Base-by-base conservation (phyloP, 202 grass and related monocot species). In the Carex sylvatica region DNA sequence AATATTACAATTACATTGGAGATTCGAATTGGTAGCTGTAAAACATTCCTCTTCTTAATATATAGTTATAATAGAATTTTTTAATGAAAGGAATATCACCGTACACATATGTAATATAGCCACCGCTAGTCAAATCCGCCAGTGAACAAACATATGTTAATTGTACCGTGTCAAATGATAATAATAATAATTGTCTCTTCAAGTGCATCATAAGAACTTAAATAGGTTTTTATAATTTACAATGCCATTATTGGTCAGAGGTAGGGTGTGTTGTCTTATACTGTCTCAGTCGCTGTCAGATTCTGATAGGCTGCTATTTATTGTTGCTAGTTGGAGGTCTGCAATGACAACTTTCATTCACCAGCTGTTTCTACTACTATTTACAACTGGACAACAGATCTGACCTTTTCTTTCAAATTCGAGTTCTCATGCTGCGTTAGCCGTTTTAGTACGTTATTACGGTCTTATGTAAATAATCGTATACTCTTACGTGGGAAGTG, bases 241-340 rank as follows among this genome's bases (percentile, higher is more conserved):
- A 80, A 22, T 84, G n/a, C 13, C 38, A 42, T 49, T 76, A 75
- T 84, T 72, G 44, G 28, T 84, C 53, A 75, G 70, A 35, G n/a
- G 66, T 22, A 53, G 8, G 18, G 35, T 24, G 53, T 76, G 49
- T 84, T 84, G 82, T 84, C 82, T 84, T 84, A 84, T 84, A 61
- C 60, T 84, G 82, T 84, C 82, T 31, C 82, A 71, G 38, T 54
- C 70, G 20, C 82, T 84, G 67, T 78, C 35, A 8, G 16, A 35
- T 7, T 40, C 55, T 46, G 8, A 80, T 79, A 40, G 76, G 76
- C 76, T 80, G 56, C 30, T 49, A 58, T 79, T 40, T 80, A 24
- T 63, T 80, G 14, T 63, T 5, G 18, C 28, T 63, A 4, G 18
- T 22, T 9, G 44, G 55, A 24, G 23, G n/a, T 80, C 75, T 80